Evolutionary conservation across 768 basidiomycete genomes (phyloP).

Genomic region (Lentinula guzmanii): DNA sequence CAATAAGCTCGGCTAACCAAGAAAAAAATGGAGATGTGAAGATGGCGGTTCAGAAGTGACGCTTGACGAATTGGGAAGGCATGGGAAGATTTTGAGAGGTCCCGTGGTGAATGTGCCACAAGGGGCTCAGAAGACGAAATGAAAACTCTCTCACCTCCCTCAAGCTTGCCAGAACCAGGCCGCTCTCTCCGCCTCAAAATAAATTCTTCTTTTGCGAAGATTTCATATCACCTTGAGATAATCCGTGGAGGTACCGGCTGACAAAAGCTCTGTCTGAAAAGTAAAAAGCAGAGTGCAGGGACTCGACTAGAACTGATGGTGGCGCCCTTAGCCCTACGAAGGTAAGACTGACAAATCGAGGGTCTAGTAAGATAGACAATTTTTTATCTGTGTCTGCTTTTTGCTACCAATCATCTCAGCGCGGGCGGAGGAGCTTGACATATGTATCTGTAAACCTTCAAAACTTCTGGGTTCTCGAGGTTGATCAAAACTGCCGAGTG

Average conservation of each 20-base stretch:
- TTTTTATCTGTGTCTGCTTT: too few species aligned
- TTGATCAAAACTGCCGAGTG: too few species aligned
- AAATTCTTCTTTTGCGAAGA: neutral
- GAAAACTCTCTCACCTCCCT: neutral
- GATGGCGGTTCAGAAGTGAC: neutral
- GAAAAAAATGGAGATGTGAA: neutral
- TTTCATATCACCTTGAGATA: neutral
- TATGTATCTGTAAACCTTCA: too few species aligned
- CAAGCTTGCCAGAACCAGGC: neutral
- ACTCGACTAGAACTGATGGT: neutral
- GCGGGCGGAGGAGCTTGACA: too few species aligned
- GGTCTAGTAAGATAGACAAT: neutral
- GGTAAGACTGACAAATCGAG: neutral
- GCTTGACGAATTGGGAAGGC: neutral
- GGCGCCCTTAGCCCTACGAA: neutral
- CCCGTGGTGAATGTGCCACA: slow-evolving; percentile 4
- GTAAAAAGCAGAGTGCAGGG: neutral
- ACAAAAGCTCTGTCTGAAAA: neutral
- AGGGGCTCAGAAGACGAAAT: neutral
- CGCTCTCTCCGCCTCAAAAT: neutral
- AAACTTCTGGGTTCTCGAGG: too few species aligned
- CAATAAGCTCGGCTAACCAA: slow-evolving; percentile 2
- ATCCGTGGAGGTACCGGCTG: neutral
- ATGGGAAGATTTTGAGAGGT: neutral
- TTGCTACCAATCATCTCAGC: too few species aligned